Conservation (phyloP, 371 early-diverging fungal genomes). For the Nosema muscidifuracis region DNA sequence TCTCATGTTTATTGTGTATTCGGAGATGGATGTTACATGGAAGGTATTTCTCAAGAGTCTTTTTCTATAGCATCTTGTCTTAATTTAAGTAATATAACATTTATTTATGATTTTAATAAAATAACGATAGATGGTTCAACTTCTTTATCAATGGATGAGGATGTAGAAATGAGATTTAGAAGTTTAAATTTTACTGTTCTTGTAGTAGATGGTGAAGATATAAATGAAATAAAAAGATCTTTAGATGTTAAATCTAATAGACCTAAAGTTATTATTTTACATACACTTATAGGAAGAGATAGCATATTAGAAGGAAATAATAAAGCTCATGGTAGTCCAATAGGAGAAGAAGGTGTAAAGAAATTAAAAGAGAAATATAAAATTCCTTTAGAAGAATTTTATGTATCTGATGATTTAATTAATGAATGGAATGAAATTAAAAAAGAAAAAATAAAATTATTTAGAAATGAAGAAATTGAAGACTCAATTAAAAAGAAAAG, state of each 20-base stretch:
- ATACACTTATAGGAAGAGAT: slow-evolving; percentile 70
- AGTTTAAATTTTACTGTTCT: slow-evolving; percentile 84
- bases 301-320: slow-evolving; percentile 75
- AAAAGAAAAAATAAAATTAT: slow-evolving; percentile 70
- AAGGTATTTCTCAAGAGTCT: slow-evolving; percentile 94
- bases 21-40: slow-evolving; percentile 98
- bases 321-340: slow-evolving; percentile 77
- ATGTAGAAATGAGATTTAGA: slow-evolving; percentile 77
- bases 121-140: slow-evolving; percentile 81
- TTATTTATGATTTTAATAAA: slow-evolving; percentile 89
- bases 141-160: slow-evolving; percentile 80
- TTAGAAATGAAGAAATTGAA: slow-evolving; percentile 65
- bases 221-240: slow-evolving; percentile 66
- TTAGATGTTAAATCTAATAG: slow-evolving; percentile 66
- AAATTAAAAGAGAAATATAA: slow-evolving; percentile 76
- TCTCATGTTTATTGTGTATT: slow-evolving; percentile 76
- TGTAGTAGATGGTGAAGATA: slow-evolving; percentile 73
- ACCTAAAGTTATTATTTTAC: slow-evolving; percentile 57
- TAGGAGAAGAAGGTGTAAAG: slow-evolving; percentile 73
- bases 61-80: slow-evolving; percentile 90
- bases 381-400: slow-evolving; percentile 65
- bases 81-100: slow-evolving; percentile 83
- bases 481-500: no score
- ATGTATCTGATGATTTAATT: slow-evolving; percentile 66
- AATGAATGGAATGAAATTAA: slow-evolving; percentile 66